Conservation (phyloP, 306 rosid species). For the Vigna nakashimae region DNA sequence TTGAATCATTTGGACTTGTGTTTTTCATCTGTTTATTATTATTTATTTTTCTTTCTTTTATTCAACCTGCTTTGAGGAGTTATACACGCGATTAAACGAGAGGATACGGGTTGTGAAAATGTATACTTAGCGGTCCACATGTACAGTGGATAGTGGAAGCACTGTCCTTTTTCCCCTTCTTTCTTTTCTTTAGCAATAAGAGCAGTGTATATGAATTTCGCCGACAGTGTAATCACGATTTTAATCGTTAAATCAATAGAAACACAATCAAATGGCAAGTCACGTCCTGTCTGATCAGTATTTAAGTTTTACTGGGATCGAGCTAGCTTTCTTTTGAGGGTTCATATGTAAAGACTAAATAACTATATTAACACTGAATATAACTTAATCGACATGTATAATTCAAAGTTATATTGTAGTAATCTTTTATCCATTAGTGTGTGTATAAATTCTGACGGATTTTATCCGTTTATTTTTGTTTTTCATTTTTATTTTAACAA, state of each 20-base stretch:
- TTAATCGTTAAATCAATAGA: conserved; percentile 48
- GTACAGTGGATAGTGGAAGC: conserved; percentile 76
- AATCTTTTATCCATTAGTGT: no score
- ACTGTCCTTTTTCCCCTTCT: conserved; percentile 29
- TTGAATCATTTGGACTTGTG: conserved; percentile 53
- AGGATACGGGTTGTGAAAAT: conserved; percentile 63
- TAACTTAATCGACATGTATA: no score
- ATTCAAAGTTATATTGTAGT: no score
- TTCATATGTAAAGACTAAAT: no score
- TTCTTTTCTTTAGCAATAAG: conserved; percentile 52
- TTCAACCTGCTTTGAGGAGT: conserved; percentile 67
- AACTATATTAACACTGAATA: no score
- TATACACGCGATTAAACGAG: conserved; percentile 53
- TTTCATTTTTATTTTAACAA: no score
- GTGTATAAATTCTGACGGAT: no score
- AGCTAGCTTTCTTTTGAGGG: background rate
- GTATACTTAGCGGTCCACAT: conserved; percentile 67
- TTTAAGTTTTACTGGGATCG: background rate
- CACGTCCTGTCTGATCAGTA: background rate
- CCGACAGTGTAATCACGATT: conserved; percentile 43
- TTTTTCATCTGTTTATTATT: conserved; percentile 41
- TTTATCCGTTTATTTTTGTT: no score
- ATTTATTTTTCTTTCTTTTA: conserved; percentile 25
- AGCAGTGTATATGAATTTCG: conserved; percentile 60
- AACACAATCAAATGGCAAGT: conserved; percentile 46